These are phyloP conservation scores for Hanseniaspora meyeri DNA, from an alignment of 805 yeast genomes.

Conservation along the genomic window DNA sequence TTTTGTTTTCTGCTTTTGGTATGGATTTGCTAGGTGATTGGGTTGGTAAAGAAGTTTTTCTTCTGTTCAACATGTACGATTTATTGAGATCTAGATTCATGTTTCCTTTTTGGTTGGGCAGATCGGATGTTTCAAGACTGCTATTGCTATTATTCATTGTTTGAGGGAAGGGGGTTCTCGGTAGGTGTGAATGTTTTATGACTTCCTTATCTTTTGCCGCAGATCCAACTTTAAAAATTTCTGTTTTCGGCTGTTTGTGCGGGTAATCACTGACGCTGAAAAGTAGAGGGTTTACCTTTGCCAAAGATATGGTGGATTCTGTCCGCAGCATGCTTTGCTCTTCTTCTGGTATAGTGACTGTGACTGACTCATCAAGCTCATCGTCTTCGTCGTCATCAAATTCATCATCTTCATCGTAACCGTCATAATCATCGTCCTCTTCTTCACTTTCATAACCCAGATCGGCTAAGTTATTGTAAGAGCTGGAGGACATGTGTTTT, in stretches of 20 bases:
- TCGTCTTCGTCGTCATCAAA: neutral
- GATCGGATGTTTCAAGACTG: neutral
- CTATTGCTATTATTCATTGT: neutral
- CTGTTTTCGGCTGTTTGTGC: neutral
- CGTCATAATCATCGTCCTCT: slow-evolving; percentile 4
- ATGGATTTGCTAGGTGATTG: neutral
- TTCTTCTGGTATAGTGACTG: neutral
- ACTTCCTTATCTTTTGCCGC: neutral
- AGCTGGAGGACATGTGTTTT: neutral
- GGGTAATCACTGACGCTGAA: neutral
- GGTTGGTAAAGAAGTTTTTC: neutral
- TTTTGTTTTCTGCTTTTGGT: neutral
- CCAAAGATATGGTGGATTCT: slow-evolving; percentile 2
- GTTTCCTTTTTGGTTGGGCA: no score
- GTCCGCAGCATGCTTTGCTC: slow-evolving; percentile 1
- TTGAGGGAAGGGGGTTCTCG: slow-evolving; percentile 16
- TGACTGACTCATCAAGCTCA: neutral
- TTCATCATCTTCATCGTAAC: slow-evolving; percentile 5
- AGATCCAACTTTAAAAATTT: neutral
- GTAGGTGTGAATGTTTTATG: slow-evolving; percentile 5
- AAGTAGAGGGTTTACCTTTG: slow-evolving; percentile 6
- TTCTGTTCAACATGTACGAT: slow-evolving; percentile 7
- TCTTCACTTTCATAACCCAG: slow-evolving; percentile 9
- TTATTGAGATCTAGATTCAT: neutral
- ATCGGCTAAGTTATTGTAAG: neutral